Conservation (phyloP, 257 asterid genomes). For the Solanum arcanum region DNA sequence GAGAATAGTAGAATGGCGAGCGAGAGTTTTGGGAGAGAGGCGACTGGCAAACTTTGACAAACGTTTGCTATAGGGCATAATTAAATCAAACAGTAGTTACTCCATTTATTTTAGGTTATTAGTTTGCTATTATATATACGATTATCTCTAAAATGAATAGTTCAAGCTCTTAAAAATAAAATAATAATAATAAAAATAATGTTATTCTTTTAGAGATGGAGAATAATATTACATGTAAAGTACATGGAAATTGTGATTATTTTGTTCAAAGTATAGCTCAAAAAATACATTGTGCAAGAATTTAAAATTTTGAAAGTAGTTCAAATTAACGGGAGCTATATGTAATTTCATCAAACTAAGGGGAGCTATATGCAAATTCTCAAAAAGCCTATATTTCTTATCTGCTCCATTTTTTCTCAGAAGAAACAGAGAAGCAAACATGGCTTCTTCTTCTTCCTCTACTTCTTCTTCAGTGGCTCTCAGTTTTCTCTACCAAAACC, state of each 20-base stretch:
- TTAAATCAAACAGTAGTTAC: no score
- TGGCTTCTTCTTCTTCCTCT: background rate
- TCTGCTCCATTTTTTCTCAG: background rate
- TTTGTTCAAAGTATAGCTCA: background rate
- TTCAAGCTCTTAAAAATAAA: background rate
- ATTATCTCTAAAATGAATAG: background rate
- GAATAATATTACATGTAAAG: background rate
- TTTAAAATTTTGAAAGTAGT: background rate
- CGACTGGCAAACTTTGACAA: no score
- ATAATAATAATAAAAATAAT: background rate
- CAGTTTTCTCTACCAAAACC: background rate
- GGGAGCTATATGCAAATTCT: background rate
- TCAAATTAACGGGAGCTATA: background rate
- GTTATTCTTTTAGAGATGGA: background rate
- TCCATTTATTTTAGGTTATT: no score
- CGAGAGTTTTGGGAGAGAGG: no score
- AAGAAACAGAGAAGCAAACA: background rate
- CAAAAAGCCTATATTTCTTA: background rate
- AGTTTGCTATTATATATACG: no score
- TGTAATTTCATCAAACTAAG: background rate
- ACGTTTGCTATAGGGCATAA: no score
- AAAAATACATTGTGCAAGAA: background rate
- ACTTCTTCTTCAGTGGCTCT: background rate
- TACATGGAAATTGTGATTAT: background rate
- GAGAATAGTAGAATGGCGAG: accelerated